Percentiles rank a stretch among this genome's conserved stretches.
These are phyloP conservation scores for Metschnikowia colocasiae DNA, from an alignment of 805 yeast genomes.

Conservation along the genomic window DNA sequence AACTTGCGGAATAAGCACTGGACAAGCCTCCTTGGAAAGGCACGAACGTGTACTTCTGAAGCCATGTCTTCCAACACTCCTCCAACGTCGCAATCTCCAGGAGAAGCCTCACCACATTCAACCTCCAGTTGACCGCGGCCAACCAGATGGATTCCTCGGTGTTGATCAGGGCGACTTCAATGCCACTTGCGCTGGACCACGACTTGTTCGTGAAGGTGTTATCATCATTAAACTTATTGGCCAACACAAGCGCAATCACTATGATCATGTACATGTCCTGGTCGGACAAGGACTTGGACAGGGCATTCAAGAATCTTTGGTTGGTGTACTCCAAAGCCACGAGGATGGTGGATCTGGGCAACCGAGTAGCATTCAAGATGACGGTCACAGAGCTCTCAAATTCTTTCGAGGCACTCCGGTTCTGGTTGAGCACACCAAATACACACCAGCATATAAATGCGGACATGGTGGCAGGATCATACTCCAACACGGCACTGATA, in stretches of 20 bases:
- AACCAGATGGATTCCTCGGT: conserved; percentile 71
- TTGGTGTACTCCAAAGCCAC: conserved; percentile 76
- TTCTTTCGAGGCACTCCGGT: conserved; percentile 39
- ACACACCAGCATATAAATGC: conserved; percentile 74
- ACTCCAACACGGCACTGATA: conserved; percentile 72
- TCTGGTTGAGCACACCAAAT: conserved; percentile 60
- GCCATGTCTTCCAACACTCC: conserved; percentile 45
- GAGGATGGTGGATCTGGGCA: conserved; percentile 78
- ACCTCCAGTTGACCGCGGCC: conserved; percentile 53
- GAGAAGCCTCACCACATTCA: conserved; percentile 41
- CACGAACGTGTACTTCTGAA: conserved; percentile 27
- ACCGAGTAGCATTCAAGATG: conserved; percentile 80
- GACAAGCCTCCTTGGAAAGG: conserved; percentile 5
- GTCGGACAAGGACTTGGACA: conserved; percentile 21
- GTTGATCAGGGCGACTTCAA: conserved; percentile 59
- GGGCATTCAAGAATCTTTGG: conserved; percentile 45
- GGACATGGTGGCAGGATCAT: conserved; percentile 74
- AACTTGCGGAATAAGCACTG: conserved; percentile 4
- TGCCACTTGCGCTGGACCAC: conserved; percentile 95
- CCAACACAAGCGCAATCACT: conserved; percentile 69
- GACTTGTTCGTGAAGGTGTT: conserved; percentile 93
- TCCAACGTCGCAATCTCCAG: conserved; percentile 38
- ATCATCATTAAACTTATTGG: conserved; percentile 94
- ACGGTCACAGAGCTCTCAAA: conserved; percentile 60
- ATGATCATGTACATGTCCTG: conserved; percentile 50